Evolutionary conservation across 352 stramenopile species (phyloP).

Genomic region (Phytophthora podocarpi): DNA sequence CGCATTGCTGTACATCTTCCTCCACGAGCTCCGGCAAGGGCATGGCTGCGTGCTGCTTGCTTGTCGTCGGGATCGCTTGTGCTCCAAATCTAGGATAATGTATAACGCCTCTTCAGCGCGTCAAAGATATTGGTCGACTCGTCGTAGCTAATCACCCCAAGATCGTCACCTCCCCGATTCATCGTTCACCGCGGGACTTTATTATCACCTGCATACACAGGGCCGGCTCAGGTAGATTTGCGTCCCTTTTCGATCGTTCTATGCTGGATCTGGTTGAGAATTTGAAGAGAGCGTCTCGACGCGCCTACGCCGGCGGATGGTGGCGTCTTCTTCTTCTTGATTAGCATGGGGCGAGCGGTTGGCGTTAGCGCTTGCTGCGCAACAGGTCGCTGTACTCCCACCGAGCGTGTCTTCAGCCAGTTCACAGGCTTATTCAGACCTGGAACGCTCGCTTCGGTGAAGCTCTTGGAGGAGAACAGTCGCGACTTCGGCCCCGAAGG

Average conservation of each 20-base stretch:
- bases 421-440: slow-evolving; percentile 67
- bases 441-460: slow-evolving; percentile 32
- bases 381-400: slow-evolving; percentile 26
- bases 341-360: slow-evolving; percentile 37
- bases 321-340: slow-evolving; percentile 62
- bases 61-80: neutral
- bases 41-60: slow-evolving; percentile 3
- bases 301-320: slow-evolving; percentile 50
- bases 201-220: slow-evolving; percentile 19
- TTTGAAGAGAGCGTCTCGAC: slow-evolving; percentile 77
- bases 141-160: slow-evolving; percentile 3
- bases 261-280: slow-evolving; percentile 84
- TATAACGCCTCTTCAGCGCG: slow-evolving; percentile 32
- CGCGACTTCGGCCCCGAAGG: slow-evolving; percentile 36
- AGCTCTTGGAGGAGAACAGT: slow-evolving; percentile 55
- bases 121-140: slow-evolving; percentile 23
- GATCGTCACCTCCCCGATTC: neutral
- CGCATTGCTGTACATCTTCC: slow-evolving; percentile 43
- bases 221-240: slow-evolving; percentile 38
- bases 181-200: slow-evolving; percentile 7
- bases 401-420: slow-evolving; percentile 79
- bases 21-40: slow-evolving; percentile 19
- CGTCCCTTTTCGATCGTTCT: slow-evolving; percentile 47
- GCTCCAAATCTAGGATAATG: neutral
- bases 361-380: slow-evolving; percentile 45